Evolutionary conservation across 371 early-diverging fungal species (phyloP).

Genomic region (Mortierella sp.): DNA sequence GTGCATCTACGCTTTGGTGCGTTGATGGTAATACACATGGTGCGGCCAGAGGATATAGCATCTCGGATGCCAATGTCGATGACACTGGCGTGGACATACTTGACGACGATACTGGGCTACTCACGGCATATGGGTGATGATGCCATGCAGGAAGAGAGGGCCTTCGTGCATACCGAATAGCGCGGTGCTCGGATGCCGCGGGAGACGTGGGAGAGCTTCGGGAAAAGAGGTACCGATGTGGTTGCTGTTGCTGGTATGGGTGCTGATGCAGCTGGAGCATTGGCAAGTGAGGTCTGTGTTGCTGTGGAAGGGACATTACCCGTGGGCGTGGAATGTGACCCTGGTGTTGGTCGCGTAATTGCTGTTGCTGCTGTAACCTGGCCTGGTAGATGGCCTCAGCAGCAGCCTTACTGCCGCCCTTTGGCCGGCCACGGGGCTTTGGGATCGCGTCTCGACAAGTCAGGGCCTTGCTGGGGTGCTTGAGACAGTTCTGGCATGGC

Average conservation of each 20-base stretch:
- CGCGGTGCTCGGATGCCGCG: slow-evolving; percentile 30
- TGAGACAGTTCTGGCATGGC: slow-evolving; percentile 52
- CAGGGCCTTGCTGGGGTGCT: slow-evolving; percentile 47
- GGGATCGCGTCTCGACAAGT: slow-evolving; percentile 54
- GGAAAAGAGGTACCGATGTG: slow-evolving; percentile 7
- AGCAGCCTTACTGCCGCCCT: slow-evolving; percentile 57
- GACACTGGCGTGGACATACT: neutral
- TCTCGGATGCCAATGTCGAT: slow-evolving; percentile 1
- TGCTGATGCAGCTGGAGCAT: slow-evolving; percentile 6
- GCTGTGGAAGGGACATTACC: slow-evolving; percentile 22
- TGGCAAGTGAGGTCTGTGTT: slow-evolving; percentile 4
- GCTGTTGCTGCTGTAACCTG: slow-evolving; percentile 28
- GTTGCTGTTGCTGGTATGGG: slow-evolving; percentile 5
- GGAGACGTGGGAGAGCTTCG: slow-evolving; percentile 41
- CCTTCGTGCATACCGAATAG: slow-evolving; percentile 16
- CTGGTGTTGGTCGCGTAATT: slow-evolving; percentile 49
- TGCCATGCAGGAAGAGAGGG: slow-evolving; percentile 39
- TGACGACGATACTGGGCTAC: neutral
- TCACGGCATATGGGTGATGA: slow-evolving; percentile 27
- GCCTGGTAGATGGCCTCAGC: slow-evolving; percentile 45
- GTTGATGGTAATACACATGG: slow-evolving; percentile 5
- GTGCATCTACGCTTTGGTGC: neutral
- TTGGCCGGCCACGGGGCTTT: slow-evolving; percentile 56
- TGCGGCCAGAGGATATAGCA: neutral
- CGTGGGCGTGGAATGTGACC: slow-evolving; percentile 79